Evolutionary conservation across 371 early-diverging fungal species (phyloP).

Genomic region (Apophysomyces ossiformis): DNA sequence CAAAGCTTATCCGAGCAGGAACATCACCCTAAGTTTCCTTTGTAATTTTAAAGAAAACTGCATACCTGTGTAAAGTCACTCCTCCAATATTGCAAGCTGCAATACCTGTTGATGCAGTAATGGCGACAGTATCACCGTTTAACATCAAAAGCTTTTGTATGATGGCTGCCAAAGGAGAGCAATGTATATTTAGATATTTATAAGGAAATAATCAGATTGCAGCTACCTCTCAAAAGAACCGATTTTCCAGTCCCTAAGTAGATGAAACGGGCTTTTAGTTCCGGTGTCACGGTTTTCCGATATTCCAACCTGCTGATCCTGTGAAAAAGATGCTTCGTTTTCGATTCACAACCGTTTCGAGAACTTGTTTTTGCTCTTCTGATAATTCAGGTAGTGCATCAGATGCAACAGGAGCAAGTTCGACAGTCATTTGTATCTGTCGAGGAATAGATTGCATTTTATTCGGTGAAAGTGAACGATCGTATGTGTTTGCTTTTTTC

Average conservation of each 20-base stretch:
- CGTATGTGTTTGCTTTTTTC: background rate
- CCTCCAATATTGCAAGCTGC: slow-evolving; percentile 88
- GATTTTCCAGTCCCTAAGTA: slow-evolving; percentile 77
- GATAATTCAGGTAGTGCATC: slow-evolving; percentile 42
- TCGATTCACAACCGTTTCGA: slow-evolving; percentile 57
- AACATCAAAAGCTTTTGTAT: slow-evolving; percentile 54
- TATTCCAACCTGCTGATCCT: slow-evolving; percentile 71
- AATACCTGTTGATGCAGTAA: slow-evolving; percentile 89
- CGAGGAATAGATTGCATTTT: background rate
- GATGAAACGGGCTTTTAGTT: background rate
- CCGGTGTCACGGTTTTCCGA: background rate
- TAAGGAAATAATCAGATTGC: no score
- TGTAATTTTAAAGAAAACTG: background rate
- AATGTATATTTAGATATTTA: background rate
- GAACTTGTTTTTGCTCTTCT: slow-evolving; percentile 60
- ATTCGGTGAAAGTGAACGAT: background rate
- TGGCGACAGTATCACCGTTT: slow-evolving; percentile 53
- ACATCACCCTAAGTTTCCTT: background rate
- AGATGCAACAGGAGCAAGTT: background rate
- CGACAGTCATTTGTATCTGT: slow-evolving; percentile 5
- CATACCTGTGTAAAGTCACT: slow-evolving; percentile 69
- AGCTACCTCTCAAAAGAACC: slow-evolving; percentile 56
- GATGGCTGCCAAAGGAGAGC: slow-evolving; percentile 45
- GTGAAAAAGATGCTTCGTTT: slow-evolving; percentile 74
- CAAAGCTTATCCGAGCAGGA: slow-evolving; percentile 54